Evolutionary conservation across 208 protist genomes (phyloP).

Genomic region (Leishmania guyanensis): DNA sequence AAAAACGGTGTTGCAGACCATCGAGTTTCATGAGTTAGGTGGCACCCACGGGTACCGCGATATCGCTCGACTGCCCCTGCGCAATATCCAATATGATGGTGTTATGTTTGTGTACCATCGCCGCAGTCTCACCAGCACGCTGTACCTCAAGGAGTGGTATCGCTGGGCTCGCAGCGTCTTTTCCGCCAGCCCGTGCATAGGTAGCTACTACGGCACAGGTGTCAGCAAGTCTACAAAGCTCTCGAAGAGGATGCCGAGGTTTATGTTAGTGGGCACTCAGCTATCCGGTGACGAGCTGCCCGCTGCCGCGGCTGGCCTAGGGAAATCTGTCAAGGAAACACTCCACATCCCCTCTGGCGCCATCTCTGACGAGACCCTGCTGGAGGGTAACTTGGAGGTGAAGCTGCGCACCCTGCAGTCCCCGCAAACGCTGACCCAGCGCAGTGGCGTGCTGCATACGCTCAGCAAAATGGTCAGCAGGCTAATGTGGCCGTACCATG

Average conservation of each 20-base stretch:
- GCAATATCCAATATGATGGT: slow-evolving; percentile 65
- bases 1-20: slow-evolving; percentile 22
- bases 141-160: slow-evolving; percentile 63
- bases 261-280: slow-evolving; percentile 55
- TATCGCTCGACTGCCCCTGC: slow-evolving; percentile 46
- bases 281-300: slow-evolving; percentile 22
- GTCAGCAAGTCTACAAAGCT: not conserved
- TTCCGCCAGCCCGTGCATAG: not conserved
- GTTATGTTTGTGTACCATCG: slow-evolving; percentile 80
- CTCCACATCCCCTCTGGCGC: slow-evolving; percentile 16
- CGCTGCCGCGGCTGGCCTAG: slow-evolving; percentile 6
- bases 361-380: slow-evolving; percentile 34
- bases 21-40: slow-evolving; percentile 83
- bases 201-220: slow-evolving; percentile 3
- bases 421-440: slow-evolving; percentile 3
- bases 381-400: slow-evolving; percentile 36
- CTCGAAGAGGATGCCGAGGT: slow-evolving; percentile 21
- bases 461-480: not conserved
- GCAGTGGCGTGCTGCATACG: not conserved
- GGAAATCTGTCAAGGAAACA: slow-evolving; percentile 9
- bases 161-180: slow-evolving; percentile 36
- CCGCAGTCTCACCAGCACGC: slow-evolving; percentile 54
- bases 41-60: slow-evolving; percentile 61
- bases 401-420: slow-evolving; percentile 26
- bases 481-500: slow-evolving; percentile 20